These are phyloP conservation scores for Fusarium heterosporum DNA, from an alignment of 2,329 filamentous ascomycete species.

Conservation along the genomic window DNA sequence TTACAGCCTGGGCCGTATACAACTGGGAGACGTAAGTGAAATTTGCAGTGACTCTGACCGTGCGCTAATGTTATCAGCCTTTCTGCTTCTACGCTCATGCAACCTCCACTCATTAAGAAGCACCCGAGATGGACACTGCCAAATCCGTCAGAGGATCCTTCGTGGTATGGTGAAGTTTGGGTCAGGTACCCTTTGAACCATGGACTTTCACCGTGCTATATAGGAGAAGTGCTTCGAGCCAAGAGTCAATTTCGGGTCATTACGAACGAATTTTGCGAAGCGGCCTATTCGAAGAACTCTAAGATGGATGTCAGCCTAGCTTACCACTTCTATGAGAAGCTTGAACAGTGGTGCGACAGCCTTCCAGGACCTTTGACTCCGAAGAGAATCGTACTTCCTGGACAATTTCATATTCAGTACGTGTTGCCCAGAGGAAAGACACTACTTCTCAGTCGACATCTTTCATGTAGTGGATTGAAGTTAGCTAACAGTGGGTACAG, in stretches of 20 bases:
- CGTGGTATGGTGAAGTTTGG: conserved; percentile 54
- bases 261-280: conserved; percentile 49
- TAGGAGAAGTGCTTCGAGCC: conserved; percentile 48
- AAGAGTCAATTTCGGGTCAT: conserved; percentile 49
- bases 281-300: conserved; percentile 28
- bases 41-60: rapidly evolving
- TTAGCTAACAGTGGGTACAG: conserved; percentile 7
- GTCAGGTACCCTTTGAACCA: conserved; percentile 51
- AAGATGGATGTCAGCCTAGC: conserved; percentile 35
- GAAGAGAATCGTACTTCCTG: conserved; percentile 49
- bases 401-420: conserved; percentile 54
- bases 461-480: background rate
- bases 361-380: conserved; percentile 47
- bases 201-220: conserved; percentile 36
- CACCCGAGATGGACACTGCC: conserved; percentile 50
- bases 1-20: conserved; percentile 53
- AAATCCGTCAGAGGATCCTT: conserved; percentile 33
- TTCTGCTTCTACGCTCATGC: conserved; percentile 43
- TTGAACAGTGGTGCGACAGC: conserved; percentile 47
- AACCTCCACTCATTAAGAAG: conserved; percentile 45
- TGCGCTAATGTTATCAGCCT: conserved; percentile 29
- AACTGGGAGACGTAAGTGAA: conserved; percentile 50
- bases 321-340: conserved; percentile 28
- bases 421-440: conserved; percentile 7
- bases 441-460: rapidly evolving